Base-by-base conservation (phyloP, 2,329 filamentous ascomycete genomes). In the Apiospora saccharicola region DNA sequence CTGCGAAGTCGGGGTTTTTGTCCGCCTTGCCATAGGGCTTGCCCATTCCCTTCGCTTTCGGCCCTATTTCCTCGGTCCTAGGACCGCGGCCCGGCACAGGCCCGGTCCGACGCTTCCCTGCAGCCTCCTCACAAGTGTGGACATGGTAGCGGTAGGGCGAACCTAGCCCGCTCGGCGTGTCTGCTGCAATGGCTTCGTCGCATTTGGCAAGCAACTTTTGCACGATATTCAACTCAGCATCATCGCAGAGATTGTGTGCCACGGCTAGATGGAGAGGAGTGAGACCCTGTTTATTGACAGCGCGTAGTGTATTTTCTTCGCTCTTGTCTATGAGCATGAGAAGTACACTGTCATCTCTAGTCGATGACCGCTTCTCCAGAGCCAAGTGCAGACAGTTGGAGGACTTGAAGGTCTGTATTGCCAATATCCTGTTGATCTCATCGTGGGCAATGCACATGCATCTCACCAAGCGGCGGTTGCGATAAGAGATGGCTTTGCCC, bases 321-420 rank as follows among this genome's bases (percentile, higher is more conserved):
- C 51, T 53, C 13, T 16, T 53, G 3, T 53, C 51, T 13, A 53
- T 53, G 10, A 53, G n/a, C 24, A 16, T 5, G 10, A 2, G 2
- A 24, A 53, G 4, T 12, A 30, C 2, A 14, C 3, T 14, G 13
- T 53, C 51, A 14, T 53, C 24, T 16, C 4, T 53, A 24, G 44
- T 46, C 4, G 24, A 16, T 4, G 24, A 30, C 12, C 51, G 24
- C 51, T 53, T 53, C 51, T 26, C 51, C 24, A 53, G 0, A 16
- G 51, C 51, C 51, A 53, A 24, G 30, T 53, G 51, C 10, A 53
- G 51, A 14, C 51, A 53, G 51, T 53, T 53, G 51, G 51, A 24
- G 4, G 44, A 46, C 24, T 30, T 53, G 14, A 16, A 2, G 10
- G 51, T 53, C n/a, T 30, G 24, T 0, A 14, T 30, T 14, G 24